Base-by-base conservation (phyloP, 495 filamentous ascomycete species). In the Tuber microsphaerosporum region DNA sequence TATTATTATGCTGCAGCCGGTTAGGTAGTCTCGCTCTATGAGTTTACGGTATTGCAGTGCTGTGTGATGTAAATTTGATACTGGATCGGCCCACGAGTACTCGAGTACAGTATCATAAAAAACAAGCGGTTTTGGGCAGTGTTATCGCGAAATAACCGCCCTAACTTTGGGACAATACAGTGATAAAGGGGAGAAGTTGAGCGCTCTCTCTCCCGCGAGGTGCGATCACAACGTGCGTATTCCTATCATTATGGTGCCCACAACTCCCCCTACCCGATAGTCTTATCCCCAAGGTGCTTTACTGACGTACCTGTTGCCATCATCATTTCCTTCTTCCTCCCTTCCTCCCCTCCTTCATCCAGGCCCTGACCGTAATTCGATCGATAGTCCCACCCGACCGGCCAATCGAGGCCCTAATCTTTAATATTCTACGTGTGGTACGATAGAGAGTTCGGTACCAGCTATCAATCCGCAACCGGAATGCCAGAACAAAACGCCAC, bases 231-330 rank as follows among this genome's bases (percentile, higher is more conserved):
- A 65, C 26, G 56, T 2, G 26, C 26, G 31, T 17, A 12, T 65
- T 16, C 56, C 26, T 34, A 16, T 14, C 26, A 1, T 22, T 6
- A 20, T 22, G 1, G 56, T 34, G 26, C 6, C 34, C 26, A 19
- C 12, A 65, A n/a, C 31, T 34, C 14, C 56, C 3, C 56, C 14
- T 34, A 19, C 56, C 5, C 14, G 26, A 31, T 34, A 34, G 14
- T 34, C 26, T 65, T 65, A 12, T 34, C 26, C 12, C 56, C 56
- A 65, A 65, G 56, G 26, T 34, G 19, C 26, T 17, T 17, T 26
- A 65, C 26, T 65, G 56, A 65, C 56, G 56, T 65, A 65, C 31
- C 56, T 34, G 31, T 65, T 65, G 56, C 31, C 56, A 65, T 65
- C 56, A 65, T 65, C 56, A 65, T 65, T 65, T 34, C 56, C 56